phyloP scores from a whole-genome alignment of 2,329 filamentous ascomycete species.

The Penicillium sp. region DNA sequence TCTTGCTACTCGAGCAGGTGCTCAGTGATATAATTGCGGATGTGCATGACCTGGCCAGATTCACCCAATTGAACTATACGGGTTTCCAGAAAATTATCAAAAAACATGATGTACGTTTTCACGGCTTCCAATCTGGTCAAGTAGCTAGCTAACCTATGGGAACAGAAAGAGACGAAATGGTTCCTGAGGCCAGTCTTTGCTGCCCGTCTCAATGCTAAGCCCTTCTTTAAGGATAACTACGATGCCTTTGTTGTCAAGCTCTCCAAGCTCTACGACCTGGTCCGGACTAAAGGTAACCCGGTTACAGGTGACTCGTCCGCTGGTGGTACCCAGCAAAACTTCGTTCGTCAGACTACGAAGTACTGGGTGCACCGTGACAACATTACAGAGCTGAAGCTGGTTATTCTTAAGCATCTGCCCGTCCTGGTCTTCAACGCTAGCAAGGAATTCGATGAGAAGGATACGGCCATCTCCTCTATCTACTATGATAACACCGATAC shows the following conservation, averaged over 20 bases:
- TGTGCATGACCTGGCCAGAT: constrained; percentile 96
- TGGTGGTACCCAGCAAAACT: constrained; percentile 88
- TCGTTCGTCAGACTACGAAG: constrained; percentile 94
- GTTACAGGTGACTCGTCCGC: constrained; percentile 87
- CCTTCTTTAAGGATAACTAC: constrained; percentile 99
- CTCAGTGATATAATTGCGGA: constrained; percentile 97
- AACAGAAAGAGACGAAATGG: constrained; percentile 87
- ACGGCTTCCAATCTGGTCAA: not conserved
- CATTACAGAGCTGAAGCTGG: constrained; percentile 94
- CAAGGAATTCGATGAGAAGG: constrained; percentile 88
- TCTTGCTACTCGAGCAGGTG: constrained; percentile 87
- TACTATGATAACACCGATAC: constrained; percentile 95
- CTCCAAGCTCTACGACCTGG: constrained; percentile 90
- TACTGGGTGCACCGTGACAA: constrained; percentile 99
- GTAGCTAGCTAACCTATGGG: constrained; percentile 2
- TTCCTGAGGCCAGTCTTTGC: constrained; percentile 94
- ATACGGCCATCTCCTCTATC: constrained; percentile 94
- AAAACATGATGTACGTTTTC: constrained; percentile 79
- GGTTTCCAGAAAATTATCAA: constrained; percentile 99
- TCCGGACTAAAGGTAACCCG: constrained; percentile 86
- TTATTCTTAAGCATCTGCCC: constrained; percentile 94
- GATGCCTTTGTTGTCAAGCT: constrained; percentile 92
- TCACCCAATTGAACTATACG: constrained; percentile 96
- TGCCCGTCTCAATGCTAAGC: constrained; percentile 85
- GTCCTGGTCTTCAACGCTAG: constrained; percentile 95